Evolutionary conservation across 441 rosid genomes (phyloP), one percentile per base, ranked within the genome.

Genomic region (Viola pubescens): DNA sequence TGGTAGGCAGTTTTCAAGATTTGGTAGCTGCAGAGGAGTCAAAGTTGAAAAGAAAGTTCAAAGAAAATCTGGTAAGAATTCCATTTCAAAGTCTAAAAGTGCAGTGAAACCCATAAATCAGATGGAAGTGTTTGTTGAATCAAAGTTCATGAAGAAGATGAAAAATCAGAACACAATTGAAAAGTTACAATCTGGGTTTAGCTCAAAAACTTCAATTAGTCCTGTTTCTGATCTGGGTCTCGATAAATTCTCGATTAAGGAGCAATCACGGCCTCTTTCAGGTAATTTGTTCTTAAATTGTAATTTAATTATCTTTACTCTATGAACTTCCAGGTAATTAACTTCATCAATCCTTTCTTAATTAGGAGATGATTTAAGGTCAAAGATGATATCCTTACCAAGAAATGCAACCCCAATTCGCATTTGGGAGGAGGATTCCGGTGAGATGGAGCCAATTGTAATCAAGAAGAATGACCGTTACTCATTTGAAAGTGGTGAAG

Each of bases 141-240:
- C 75, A 55, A 64, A 76, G 47, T 53, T 73, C 64, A 68, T 56
- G 57, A 79, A 73, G 66, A 62, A 73, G 73, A 56, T 73, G 40
- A 75, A 64, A 65, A 66, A 59, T 14, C 63, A 59, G 40, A 61
- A 46, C 4, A 48, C 63, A 67, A 37, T 4, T 9, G 61, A 66
- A 65, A 64, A 66, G 34, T 13, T 38, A 7, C 58, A 54, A 52
- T 63, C 55, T 59, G 71, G 75, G 19, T 47, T 60, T 38, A 75
- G 61, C 65, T 78, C 81, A 6, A 75, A 67, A n/a, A 67, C 68
- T 63, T 76, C 82, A 19, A 26, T 26, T 26, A 75, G 76, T 63
- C 86, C 88, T 1, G 70, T 81, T 42, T 88, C 89, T 63, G 83
- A 84, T 72, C 79, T 83, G 46, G 77, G 75, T 66, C 70, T 65